Percentiles rank a stretch among this genome's conserved stretches.
phyloP scores from a whole-genome alignment of 371 early-diverging fungal species.

The Dentiscutata heterogama region DNA sequence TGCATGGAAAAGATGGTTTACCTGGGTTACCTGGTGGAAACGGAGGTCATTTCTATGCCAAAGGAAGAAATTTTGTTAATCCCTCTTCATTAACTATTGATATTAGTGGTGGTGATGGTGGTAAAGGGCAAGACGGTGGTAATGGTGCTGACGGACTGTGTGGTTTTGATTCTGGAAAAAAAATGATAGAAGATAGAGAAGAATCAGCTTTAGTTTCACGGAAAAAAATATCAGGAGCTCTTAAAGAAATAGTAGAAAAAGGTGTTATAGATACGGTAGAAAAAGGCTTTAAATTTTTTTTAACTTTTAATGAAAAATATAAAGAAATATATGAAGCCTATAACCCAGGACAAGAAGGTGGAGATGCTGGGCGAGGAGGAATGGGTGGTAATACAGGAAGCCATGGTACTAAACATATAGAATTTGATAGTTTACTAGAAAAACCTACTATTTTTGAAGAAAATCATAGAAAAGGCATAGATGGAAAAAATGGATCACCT shows the following conservation, averaged over 20 bases:
- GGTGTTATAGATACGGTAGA: not conserved
- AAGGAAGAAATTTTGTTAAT: not conserved
- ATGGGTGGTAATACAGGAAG: not conserved
- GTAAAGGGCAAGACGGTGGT: not conserved
- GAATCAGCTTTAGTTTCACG: conserved; percentile 2
- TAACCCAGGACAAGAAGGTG: conserved; percentile 13
- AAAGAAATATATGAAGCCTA: not conserved
- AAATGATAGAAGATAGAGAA: not conserved
- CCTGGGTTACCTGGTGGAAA: not conserved
- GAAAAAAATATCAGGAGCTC: not conserved
- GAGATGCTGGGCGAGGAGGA: conserved; percentile 7
- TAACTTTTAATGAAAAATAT: not conserved
- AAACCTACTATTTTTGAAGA: not conserved
- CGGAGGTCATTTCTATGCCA: not conserved
- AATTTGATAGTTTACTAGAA: not conserved
- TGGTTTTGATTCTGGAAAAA: not conserved
- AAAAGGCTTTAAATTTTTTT: not conserved
- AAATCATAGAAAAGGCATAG: not conserved
- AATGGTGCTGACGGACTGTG: no score
- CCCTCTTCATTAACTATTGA: not conserved
- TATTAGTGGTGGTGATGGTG: not conserved
- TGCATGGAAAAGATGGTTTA: no score
- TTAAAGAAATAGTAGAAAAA: not conserved
- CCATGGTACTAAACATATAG: not conserved
- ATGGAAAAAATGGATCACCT: not conserved